Evolutionary conservation across 129 eudicot species (phyloP), one percentile per base, ranked within the genome.

Genomic region (Artemisia annua): DNA sequence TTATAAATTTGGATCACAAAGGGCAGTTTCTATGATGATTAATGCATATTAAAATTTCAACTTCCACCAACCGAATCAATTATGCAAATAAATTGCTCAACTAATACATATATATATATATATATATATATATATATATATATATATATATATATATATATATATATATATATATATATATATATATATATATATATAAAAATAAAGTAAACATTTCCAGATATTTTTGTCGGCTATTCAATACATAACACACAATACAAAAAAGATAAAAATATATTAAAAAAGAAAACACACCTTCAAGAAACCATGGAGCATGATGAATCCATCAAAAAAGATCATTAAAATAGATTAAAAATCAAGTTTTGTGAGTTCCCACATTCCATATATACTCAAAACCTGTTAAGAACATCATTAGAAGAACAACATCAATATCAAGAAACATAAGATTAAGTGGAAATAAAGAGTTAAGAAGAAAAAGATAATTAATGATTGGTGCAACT

Each of bases 321-420:
- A 78, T 13, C 88, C 86, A 79, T 59, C 68, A 19, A 28, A 73
- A 39, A 48, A 22, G 67, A 78, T 69, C 67, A 64, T 46, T 16
- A 60, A 67, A 7, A 70, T 73, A 62, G 66, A 79, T 72, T 63
- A 82, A 15, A 28, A 64, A 65, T 39, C 16, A 44, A 80, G 75
- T 82, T 73, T 76, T 63, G 67, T 72, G 85, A 76, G 80, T 72
- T 52, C 88, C 81, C 83, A 78, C 85, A 79, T 86, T 76, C 78
- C 82, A 80, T 61, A 43, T 63, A 71, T 63, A 17, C 71, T 39
- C 67, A 46, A 54, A 39, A 64, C 77, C 81, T 79, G 83, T 18
- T 69, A 71, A 70, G 46, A 63, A 63, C 71, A 78, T 64, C 24
- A 39, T 49, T 17, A 48, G 17, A 68, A 17, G 13, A 43, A 39